Evolutionary conservation across 345 rosid species (phyloP).

Genomic region (Corymbia maculata): DNA sequence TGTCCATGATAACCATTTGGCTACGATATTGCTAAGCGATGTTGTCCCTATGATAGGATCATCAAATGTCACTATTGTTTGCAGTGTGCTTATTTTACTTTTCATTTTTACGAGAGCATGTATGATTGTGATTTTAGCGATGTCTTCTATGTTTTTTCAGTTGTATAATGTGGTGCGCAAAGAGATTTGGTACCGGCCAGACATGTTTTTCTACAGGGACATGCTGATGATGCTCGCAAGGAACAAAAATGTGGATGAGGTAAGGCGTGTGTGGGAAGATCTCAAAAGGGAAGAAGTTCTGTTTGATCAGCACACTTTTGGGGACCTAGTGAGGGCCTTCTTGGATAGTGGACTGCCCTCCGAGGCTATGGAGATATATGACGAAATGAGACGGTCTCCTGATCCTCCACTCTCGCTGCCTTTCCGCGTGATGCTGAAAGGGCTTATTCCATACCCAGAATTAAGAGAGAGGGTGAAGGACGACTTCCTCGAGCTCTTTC

Average conservation of each 20-base stretch:
- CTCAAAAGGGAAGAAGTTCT: conserved; percentile 64
- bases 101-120: not conserved
- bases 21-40: not conserved
- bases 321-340: conserved; percentile 71
- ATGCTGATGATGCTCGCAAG: conserved; percentile 95
- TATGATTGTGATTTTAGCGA: not conserved
- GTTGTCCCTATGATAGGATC: not conserved
- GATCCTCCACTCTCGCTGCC: conserved; percentile 82
- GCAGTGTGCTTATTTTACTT: not conserved
- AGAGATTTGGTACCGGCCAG: conserved; percentile 93
- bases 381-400: conserved; percentile 85
- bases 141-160: conserved; percentile 15
- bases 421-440: conserved; percentile 84
- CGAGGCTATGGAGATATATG: conserved; percentile 73
- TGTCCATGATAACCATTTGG: not conserved
- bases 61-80: not conserved
- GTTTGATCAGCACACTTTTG: conserved; percentile 89
- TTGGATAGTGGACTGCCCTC: conserved; percentile 51
- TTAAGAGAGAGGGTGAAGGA: conserved; percentile 70
- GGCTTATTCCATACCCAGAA: conserved; percentile 81
- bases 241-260: conserved; percentile 59
- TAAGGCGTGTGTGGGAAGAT: conserved; percentile 69
- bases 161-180: conserved; percentile 68
- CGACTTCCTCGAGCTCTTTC: conserved; percentile 86
- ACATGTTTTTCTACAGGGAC: conserved; percentile 87